Evolutionary conservation across 768 basidiomycete species (phyloP).

Genomic region (Neoboletus brunneissimus): DNA sequence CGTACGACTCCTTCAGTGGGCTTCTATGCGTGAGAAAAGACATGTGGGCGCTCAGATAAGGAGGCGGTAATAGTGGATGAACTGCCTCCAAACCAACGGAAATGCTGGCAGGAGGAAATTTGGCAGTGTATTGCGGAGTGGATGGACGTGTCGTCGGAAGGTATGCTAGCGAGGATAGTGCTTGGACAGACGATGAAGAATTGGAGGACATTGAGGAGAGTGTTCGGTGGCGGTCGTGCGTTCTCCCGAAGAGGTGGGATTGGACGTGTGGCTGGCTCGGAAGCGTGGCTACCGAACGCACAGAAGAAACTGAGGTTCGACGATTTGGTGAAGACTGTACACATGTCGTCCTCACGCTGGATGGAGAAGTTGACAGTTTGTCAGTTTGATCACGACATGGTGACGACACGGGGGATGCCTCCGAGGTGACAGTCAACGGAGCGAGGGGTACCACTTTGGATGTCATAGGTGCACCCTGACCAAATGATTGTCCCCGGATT

Average conservation of each 20-base stretch:
- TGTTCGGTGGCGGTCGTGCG: constrained; percentile 50
- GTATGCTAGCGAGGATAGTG: constrained; percentile 55
- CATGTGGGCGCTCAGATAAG: constrained; percentile 69
- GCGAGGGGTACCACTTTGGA: constrained; percentile 50
- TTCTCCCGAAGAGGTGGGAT: constrained; percentile 31
- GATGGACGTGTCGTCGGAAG: constrained; percentile 41
- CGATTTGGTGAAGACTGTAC: constrained; percentile 36
- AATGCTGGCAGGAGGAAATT: constrained; percentile 64
- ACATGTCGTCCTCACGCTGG: constrained; percentile 38
- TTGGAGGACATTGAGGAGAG: constrained; percentile 53
- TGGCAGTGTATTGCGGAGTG: constrained; percentile 47
- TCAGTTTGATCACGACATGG: constrained; percentile 28
- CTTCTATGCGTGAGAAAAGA: constrained; percentile 62
- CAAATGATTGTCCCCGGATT: constrained; percentile 70
- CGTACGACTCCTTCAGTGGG: constrained; percentile 68
- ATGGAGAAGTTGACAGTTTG: constrained; percentile 32
- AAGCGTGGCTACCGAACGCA: constrained; percentile 57
- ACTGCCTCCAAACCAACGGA: constrained; percentile 54
- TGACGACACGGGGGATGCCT: constrained; percentile 44
- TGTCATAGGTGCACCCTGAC: constrained; percentile 36
- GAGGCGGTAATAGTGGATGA: constrained; percentile 69
- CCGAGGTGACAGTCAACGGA: constrained; percentile 60
- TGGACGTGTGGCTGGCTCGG: constrained; percentile 40
- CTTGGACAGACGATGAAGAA: constrained; percentile 48
- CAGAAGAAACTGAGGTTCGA: constrained; percentile 57